A percentile compares a stretch with the other conserved stretches of the same genome.
These are phyloP conservation scores for Aspergillus affinis DNA, from an alignment of 495 filamentous ascomycete genomes.

Conservation along the genomic window DNA sequence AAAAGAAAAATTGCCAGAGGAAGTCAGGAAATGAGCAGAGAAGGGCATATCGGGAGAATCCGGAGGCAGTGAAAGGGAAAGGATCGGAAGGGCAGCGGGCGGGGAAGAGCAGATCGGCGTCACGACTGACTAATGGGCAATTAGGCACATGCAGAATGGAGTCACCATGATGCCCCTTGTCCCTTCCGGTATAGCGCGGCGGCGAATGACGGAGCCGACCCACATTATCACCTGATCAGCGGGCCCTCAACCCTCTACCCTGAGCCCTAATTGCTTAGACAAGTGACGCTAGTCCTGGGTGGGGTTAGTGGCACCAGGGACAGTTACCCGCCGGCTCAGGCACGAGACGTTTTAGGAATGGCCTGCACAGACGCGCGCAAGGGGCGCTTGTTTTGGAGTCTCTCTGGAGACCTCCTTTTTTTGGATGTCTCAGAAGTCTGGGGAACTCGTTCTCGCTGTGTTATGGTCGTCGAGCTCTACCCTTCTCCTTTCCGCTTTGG, in stretches of 20 bases:
- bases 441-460: slow-evolving; percentile 28
- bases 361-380: slow-evolving; percentile 42
- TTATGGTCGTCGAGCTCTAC: slow-evolving; percentile 7
- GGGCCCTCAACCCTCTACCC: not conserved
- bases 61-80: slow-evolving; percentile 11
- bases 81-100: slow-evolving; percentile 10
- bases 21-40: slow-evolving; percentile 10
- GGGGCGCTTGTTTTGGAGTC: slow-evolving; percentile 38
- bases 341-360: slow-evolving; percentile 19
- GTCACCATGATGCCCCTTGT: slow-evolving; percentile 9
- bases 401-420: slow-evolving; percentile 35
- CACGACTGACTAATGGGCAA: not conserved
- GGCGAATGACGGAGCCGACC: not conserved
- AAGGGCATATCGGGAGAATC: slow-evolving; percentile 21
- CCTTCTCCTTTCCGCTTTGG: slow-evolving; percentile 19
- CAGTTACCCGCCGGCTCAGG: slow-evolving; percentile 15
- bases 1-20: slow-evolving; percentile 12
- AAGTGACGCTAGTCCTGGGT: not conserved
- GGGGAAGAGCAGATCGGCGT: slow-evolving; percentile 8
- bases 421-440: slow-evolving; percentile 29
- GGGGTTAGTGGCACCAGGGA: slow-evolving; percentile 4
- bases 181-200: not conserved
- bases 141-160: slow-evolving; percentile 8
- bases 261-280: not conserved
- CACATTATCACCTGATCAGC: not conserved